Base-by-base conservation (phyloP, 2,329 filamentous ascomycete genomes). In the Cytospora chrysosperma region DNA sequence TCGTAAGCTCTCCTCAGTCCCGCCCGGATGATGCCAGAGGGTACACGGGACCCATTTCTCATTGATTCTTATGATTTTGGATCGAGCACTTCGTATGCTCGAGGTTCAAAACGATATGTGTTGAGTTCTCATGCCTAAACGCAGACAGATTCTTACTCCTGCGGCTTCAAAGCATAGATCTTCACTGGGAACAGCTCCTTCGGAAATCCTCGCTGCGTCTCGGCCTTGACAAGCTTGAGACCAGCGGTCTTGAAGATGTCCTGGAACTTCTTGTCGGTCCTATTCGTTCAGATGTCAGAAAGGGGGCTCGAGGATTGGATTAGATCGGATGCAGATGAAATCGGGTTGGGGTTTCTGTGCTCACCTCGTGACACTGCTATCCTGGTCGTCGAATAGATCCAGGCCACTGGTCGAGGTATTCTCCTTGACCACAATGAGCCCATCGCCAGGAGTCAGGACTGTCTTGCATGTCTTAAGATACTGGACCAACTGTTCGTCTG, bases 391-490 rank as follows among this genome's bases (percentile, higher is more conserved):
- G 72, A 88, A 96, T 26, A 89, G 77, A 73, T 97, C 92, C 34
- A 78, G 73, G 0, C 76, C 77, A 32, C 75, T 83, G 67, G 78
- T 81, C 65, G 76, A 83, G 66, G 91, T 72, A 70, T 97, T 97
- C 79, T 97, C 93, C 78, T 95, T 95, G 61, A 93, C 80, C 10
- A 93, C 82, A 19, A 94, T 85, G 70, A 86, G 77, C 2, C 84
- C 85, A 0, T 74, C 75, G 12, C 67, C 70, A 8, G 72, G 69
- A 17, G 70, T 72, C 34, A 80, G 68, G 30, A 71, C 75, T 0
- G 74, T 69, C 55, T 81, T 82, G 72, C 91, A 91, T 28, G 85
- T 80, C 62, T 77, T 69, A 19, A 97, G 75, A 70, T 88, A 96
- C 2, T 77, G 78, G 1, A 90, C 79, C 4, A 97, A 73, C 73